Base-by-base conservation (phyloP, 73 alveolate species). In the Diophrys sp. region DNA sequence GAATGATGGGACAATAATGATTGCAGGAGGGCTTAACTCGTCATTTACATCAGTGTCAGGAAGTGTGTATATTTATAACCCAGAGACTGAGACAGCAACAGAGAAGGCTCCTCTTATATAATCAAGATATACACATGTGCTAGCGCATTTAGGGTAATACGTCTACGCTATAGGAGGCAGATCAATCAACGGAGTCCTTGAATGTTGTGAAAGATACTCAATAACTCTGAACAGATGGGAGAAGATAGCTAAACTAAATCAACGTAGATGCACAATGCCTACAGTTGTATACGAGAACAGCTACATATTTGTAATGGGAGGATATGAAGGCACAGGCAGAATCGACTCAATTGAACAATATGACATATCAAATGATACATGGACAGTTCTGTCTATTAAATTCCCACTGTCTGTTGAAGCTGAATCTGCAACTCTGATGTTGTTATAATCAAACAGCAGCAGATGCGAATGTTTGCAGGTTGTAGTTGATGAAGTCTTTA, bases 371-470 rank as follows among this genome's bases (percentile, higher is more conserved):
- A 87, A 87, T 70, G 94, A 87, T 70, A 77, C 62, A 67, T 87
- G 94, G 94, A 80, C 71, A 0, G 72, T 87, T 28, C 33, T 87
- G 32, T 84, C 88, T 14, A 80, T 87, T 55, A 87, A 87, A 75
- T 87, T 87, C 81, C 94, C 94, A 0, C 81, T 87, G 23, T 70
- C 87, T n/a, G 85, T 87, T 28, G 94, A 87, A 71, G 94, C 94
- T 29, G 94, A 87, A 76, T 54, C 76, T 0, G 79, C 79, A 1
- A 77, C 92, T n/a, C n/a, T n/a, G n/a, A n/a, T n/a, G n/a, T n/a
- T n/a, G n/a, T n/a, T n/a, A 44, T 44, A 44, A 44, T 44, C 62
- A 44, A 44, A 44, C 62, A 18, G 82, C 57, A 0, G 89, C 89
- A 23, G 86, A 31, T 11, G 93, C 80, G 83, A 86, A 86, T 14